Evolutionary conservation across 179 eudicot species (phyloP).

Genomic region (Heliamphora pulchella): DNA sequence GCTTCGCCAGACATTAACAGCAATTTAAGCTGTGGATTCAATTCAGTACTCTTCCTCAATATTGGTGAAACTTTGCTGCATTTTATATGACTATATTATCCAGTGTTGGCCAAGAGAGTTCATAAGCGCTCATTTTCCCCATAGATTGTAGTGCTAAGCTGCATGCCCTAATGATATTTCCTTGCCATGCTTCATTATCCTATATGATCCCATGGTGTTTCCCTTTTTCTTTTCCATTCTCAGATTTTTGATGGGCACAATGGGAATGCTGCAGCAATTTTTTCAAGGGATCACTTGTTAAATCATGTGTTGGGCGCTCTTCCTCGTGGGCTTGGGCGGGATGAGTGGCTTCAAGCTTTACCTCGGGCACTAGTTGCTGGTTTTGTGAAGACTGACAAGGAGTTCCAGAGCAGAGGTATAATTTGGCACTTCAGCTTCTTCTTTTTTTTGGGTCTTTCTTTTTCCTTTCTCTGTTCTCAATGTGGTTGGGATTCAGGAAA

Average conservation of each 20-base stretch:
- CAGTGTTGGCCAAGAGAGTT: neutral
- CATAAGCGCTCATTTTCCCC: neutral
- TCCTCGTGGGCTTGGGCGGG: slow-evolving; percentile 68
- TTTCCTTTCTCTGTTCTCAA: neutral
- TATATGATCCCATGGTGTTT: neutral
- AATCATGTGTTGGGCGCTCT: slow-evolving; percentile 63
- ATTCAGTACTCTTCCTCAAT: neutral
- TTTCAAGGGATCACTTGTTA: slow-evolving; percentile 56
- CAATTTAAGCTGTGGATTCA: neutral
- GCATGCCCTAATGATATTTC: neutral
- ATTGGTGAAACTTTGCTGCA: too few species aligned
- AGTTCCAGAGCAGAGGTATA: slow-evolving; percentile 60
- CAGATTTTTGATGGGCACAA: slow-evolving; percentile 89
- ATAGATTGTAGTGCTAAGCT: neutral
- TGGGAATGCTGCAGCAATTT: slow-evolving; percentile 77
- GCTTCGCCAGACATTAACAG: too few species aligned
- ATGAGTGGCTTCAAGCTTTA: slow-evolving; percentile 81
- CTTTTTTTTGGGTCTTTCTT: neutral
- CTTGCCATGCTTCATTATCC: neutral
- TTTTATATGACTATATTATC: neutral
- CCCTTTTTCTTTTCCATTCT: neutral
- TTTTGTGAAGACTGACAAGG: slow-evolving; percentile 85
- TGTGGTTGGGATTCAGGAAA: neutral
- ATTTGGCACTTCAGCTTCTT: neutral
- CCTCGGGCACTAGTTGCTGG: slow-evolving; percentile 84